Conservation (phyloP, 2,329 filamentous ascomycete genomes). For the Botrytis paeoniae region DNA sequence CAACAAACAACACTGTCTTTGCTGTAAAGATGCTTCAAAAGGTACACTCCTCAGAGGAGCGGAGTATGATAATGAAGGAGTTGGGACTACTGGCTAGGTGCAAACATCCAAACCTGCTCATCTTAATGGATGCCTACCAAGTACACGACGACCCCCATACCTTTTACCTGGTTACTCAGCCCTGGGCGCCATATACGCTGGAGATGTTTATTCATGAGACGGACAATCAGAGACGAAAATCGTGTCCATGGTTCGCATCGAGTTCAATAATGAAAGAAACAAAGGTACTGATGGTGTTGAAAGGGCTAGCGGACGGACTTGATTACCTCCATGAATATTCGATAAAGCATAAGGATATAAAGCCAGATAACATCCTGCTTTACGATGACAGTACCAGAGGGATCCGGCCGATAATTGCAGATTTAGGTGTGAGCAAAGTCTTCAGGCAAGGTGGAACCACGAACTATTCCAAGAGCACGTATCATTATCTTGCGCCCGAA, state of each 20-base stretch:
- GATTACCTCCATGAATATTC: neutral
- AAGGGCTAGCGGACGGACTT: neutral
- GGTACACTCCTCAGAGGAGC: neutral
- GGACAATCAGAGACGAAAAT: neutral
- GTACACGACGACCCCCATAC: neutral
- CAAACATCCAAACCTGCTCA: neutral
- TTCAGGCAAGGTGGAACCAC: neutral
- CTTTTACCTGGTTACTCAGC: neutral
- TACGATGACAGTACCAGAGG: neutral
- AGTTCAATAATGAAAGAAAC: neutral
- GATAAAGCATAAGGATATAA: neutral
- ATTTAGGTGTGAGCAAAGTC: neutral
- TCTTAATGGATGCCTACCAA: neutral
- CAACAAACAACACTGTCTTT: neutral
- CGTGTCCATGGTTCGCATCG: neutral
- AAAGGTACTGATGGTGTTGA: neutral
- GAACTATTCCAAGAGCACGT: neutral
- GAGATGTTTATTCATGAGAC: neutral
- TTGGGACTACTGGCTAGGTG: neutral
- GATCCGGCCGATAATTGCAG: neutral
- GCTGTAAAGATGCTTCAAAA: neutral
- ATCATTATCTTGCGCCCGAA: neutral
- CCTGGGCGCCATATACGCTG: neutral
- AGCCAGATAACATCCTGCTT: neutral
- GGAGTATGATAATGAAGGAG: neutral